These are phyloP conservation scores for Citrus reticulata DNA, from an alignment of 345 rosid species.

Conservation along the genomic window DNA sequence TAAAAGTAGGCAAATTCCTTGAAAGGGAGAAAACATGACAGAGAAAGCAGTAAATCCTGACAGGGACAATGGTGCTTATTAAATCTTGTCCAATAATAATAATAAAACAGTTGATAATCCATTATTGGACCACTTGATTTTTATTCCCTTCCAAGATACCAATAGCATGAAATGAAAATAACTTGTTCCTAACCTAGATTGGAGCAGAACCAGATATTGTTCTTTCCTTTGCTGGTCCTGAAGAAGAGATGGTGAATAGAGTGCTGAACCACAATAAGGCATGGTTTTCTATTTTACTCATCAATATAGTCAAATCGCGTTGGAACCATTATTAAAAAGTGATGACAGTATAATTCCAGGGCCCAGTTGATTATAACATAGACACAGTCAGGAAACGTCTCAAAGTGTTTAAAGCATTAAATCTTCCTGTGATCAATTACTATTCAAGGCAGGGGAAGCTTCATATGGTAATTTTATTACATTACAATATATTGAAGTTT, in stretches of 20 bases:
- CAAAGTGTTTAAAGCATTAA: constrained; percentile 48
- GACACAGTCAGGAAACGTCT: constrained; percentile 63
- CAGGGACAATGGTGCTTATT: background rate
- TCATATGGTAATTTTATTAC: constrained; percentile 37
- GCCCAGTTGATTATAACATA: constrained; percentile 68
- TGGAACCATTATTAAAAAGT: constrained; percentile 8
- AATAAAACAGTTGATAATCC: background rate
- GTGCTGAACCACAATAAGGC: constrained; percentile 73
- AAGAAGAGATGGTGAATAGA: constrained; percentile 69
- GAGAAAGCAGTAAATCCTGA: background rate
- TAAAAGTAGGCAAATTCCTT: background rate
- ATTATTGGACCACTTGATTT: background rate
- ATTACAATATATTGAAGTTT: background rate
- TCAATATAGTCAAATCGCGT: background rate
- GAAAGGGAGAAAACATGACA: background rate
- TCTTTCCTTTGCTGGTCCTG: constrained; percentile 68
- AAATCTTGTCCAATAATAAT: background rate
- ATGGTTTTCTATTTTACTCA: constrained; percentile 23
- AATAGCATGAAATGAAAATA: no score
- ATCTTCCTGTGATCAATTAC: constrained; percentile 72
- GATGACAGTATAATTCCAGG: constrained; percentile 35
- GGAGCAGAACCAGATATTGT: constrained; percentile 61
- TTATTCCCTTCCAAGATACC: background rate
- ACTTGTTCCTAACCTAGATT: constrained; percentile 24
- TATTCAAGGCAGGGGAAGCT: constrained; percentile 75